A percentile compares a stretch with the other conserved stretches of the same genome.
These are phyloP conservation scores for Nothopassalora personata DNA, from an alignment of 2,329 filamentous ascomycete genomes.

Conservation along the genomic window DNA sequence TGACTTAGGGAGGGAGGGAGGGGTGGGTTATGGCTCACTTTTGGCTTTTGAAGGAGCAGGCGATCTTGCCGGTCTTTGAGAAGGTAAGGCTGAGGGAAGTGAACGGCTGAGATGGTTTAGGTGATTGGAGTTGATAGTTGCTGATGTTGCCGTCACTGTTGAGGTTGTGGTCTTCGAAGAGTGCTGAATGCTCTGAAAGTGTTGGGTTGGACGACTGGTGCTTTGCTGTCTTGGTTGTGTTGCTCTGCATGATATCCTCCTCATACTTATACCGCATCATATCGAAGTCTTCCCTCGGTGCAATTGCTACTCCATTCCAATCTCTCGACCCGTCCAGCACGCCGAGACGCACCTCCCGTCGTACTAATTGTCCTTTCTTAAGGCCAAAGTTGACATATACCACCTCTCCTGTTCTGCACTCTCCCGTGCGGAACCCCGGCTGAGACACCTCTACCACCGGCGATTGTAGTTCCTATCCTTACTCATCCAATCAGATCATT, in stretches of 20 bases:
- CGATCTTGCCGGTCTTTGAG: too few species aligned
- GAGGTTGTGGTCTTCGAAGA: background rate
- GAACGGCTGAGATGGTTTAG: background rate
- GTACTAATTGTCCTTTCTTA: slow-evolving; percentile 17
- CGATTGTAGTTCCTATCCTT: background rate
- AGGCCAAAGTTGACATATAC: slow-evolving; percentile 8
- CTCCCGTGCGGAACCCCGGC: slow-evolving; percentile 6
- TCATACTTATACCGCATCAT: slow-evolving; percentile 6
- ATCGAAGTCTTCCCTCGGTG: background rate
- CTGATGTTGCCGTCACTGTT: background rate
- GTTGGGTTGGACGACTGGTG: background rate
- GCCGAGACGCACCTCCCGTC: slow-evolving; percentile 12
- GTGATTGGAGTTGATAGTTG: background rate
- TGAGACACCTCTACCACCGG: background rate
- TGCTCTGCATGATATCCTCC: background rate
- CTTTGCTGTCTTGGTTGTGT: background rate
- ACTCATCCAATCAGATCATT: background rate
- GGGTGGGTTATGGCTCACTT: too few species aligned
- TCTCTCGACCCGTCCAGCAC: slow-evolving; percentile 8
- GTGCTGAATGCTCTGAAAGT: background rate
- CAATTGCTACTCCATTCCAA: background rate
- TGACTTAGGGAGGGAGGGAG: background rate
- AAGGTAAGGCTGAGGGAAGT: background rate
- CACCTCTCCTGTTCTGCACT: background rate
- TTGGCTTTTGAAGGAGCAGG: too few species aligned